phyloP scores from a whole-genome alignment of 768 basidiomycete genomes.

The Lactarius akahatsu region DNA sequence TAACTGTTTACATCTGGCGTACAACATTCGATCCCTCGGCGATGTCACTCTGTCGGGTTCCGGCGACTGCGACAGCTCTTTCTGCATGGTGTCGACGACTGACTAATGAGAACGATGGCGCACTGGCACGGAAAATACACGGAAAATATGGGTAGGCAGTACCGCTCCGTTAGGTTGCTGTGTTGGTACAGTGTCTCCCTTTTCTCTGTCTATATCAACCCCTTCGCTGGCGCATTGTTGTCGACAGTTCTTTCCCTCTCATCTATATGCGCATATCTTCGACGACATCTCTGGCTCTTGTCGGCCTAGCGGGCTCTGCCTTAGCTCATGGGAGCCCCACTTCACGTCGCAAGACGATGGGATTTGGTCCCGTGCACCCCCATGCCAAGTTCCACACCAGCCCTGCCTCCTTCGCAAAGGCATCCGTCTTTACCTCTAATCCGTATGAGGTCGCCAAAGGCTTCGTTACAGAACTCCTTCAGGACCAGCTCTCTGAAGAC shows the following conservation, averaged over 20 bases:
- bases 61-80: not conserved
- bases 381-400: slow-evolving; percentile 65
- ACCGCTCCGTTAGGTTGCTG: too few species aligned
- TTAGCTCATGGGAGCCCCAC: slow-evolving; percentile 30
- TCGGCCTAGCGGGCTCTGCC: slow-evolving; percentile 28
- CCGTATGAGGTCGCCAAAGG: slow-evolving; percentile 60
- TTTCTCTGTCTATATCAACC: too few species aligned
- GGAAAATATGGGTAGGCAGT: too few species aligned
- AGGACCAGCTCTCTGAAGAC: slow-evolving; percentile 39
- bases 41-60: not conserved
- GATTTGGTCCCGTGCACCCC: slow-evolving; percentile 79
- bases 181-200: too few species aligned
- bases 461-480: slow-evolving; percentile 56
- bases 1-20: not conserved
- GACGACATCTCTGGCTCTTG: slow-evolving; percentile 21
- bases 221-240: too few species aligned
- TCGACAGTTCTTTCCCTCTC: not conserved
- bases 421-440: slow-evolving; percentile 37
- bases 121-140: not conserved
- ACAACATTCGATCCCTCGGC: not conserved
- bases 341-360: slow-evolving; percentile 75
- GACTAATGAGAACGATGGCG: not conserved
- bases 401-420: slow-evolving; percentile 38
- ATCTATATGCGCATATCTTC: slow-evolving; percentile 27
- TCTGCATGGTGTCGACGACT: not conserved